A percentile compares a stretch with the other conserved stretches of the same genome.
Evolutionary conservation across 371 early-diverging fungal genomes (phyloP).

Genomic region (Dipsacomyces acuminosporus): DNA sequence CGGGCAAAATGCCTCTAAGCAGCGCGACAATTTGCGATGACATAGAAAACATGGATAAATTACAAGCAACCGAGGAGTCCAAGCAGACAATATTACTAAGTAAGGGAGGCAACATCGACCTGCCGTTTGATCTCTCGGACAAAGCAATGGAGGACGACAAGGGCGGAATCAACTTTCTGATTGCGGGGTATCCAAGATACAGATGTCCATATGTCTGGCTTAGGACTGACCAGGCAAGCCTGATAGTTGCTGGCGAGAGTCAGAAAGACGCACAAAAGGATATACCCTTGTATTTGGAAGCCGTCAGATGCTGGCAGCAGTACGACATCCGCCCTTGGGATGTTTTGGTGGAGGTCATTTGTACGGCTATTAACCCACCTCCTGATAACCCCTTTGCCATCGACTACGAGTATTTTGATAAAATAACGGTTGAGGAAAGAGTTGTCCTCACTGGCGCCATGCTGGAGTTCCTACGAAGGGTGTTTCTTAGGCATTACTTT

Average conservation of each 20-base stretch:
- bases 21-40: conserved; percentile 19
- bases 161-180: conserved; percentile 55
- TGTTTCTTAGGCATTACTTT: conserved; percentile 53
- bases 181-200: conserved; percentile 74
- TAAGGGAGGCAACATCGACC: conserved; percentile 10
- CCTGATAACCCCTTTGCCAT: conserved; percentile 69
- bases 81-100: conserved; percentile 4
- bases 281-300: conserved; percentile 57
- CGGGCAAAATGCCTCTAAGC: conserved; percentile 28
- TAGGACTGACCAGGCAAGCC: conserved; percentile 57
- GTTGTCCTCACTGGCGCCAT: conserved; percentile 63
- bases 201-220: conserved; percentile 81
- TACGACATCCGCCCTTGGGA: conserved; percentile 69
- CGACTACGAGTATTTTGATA: conserved; percentile 56
- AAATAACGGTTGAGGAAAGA: conserved; percentile 57
- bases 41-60: conserved; percentile 9
- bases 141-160: conserved; percentile 47
- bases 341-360: conserved; percentile 68
- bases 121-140: conserved; percentile 16
- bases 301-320: conserved; percentile 57
- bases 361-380: conserved; percentile 52
- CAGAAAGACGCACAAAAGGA: conserved; percentile 52
- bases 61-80: conserved; percentile 21
- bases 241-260: conserved; percentile 44
- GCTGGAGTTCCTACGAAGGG: conserved; percentile 58